Evolutionary conservation across 768 basidiomycete genomes (phyloP).

Genomic region (Panaeolus cyanescens): DNA sequence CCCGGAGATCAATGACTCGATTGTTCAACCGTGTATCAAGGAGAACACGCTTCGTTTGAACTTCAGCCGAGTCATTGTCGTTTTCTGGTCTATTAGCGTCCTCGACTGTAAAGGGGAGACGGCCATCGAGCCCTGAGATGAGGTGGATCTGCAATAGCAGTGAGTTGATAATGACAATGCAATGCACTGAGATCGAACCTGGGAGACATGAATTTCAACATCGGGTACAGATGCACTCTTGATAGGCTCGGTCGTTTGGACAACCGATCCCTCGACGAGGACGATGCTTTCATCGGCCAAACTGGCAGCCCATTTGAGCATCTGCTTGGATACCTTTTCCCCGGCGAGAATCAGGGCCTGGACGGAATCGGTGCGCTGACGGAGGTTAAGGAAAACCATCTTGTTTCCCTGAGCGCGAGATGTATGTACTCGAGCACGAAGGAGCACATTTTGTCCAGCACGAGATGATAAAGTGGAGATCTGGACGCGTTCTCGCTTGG

Average conservation of each 20-base stretch:
- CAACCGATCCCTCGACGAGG: slow-evolving; percentile 82
- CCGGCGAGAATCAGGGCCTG: slow-evolving; percentile 78
- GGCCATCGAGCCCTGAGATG: slow-evolving; percentile 74
- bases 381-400: slow-evolving; percentile 92
- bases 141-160: slow-evolving; percentile 66
- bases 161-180: background rate
- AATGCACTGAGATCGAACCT: slow-evolving; percentile 49
- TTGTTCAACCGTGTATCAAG: slow-evolving; percentile 95
- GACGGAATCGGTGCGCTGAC: slow-evolving; percentile 84
- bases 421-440: slow-evolving; percentile 91
- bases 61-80: slow-evolving; percentile 58
- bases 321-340: slow-evolving; percentile 89
- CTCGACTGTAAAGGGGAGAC: slow-evolving; percentile 89
- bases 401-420: slow-evolving; percentile 92
- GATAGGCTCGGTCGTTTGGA: slow-evolving; percentile 79
- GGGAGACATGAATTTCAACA: slow-evolving; percentile 82
- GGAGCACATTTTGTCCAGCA: slow-evolving; percentile 73
- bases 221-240: slow-evolving; percentile 89
- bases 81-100: slow-evolving; percentile 87
- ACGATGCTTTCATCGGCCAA: slow-evolving; percentile 89
- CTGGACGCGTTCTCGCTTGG: slow-evolving; percentile 57
- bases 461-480: slow-evolving; percentile 66
- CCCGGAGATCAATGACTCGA: slow-evolving; percentile 91
- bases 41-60: slow-evolving; percentile 77
- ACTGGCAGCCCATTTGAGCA: slow-evolving; percentile 89